A percentile compares a stretch with the other conserved stretches of the same genome.
Conservation (phyloP, 2,329 filamentous ascomycete species). For the Epichloe brachyelytri region DNA sequence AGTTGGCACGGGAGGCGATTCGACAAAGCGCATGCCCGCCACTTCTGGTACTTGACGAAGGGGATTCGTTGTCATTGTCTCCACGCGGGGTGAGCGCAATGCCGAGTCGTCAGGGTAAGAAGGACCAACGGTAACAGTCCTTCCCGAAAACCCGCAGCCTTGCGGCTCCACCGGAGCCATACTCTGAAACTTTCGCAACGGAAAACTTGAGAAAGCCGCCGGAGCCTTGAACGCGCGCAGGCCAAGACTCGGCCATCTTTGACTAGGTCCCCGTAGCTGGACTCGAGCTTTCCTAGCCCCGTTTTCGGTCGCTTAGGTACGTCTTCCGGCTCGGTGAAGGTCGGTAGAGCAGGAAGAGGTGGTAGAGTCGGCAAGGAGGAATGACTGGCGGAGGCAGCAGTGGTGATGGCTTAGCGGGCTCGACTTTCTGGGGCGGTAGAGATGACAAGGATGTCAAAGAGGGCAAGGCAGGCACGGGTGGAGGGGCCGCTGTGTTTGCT, state of each 20-base stretch:
- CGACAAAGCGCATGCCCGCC: slow-evolving; percentile 38
- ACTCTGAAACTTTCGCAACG: slow-evolving; percentile 4
- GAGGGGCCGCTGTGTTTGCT: neutral
- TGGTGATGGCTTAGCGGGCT: neutral
- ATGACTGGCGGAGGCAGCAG: neutral
- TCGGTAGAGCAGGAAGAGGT: slow-evolving; percentile 5
- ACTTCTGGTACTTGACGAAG: slow-evolving; percentile 36
- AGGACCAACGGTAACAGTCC: slow-evolving; percentile 23
- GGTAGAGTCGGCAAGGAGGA: neutral
- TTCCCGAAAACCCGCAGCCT: slow-evolving; percentile 15
- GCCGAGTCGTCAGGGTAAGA: slow-evolving; percentile 34
- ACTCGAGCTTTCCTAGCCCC: slow-evolving; percentile 12
- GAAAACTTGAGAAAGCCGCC: slow-evolving; percentile 5
- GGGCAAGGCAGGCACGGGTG: neutral
- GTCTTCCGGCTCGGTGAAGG: neutral
- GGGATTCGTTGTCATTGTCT: slow-evolving; percentile 59
- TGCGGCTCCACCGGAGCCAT: slow-evolving; percentile 2
- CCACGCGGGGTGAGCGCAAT: slow-evolving; percentile 57
- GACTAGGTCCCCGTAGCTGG: slow-evolving; percentile 6
- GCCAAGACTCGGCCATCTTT: slow-evolving; percentile 24
- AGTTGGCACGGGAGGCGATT: slow-evolving; percentile 37
- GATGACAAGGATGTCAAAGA: neutral
- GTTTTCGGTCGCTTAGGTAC: slow-evolving; percentile 23
- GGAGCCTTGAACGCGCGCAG: slow-evolving; percentile 11
- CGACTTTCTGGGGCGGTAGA: neutral